These are phyloP conservation scores for Raddia distichophylla DNA, from an alignment of 176 grass and related monocot genomes.

Conservation along the genomic window DNA sequence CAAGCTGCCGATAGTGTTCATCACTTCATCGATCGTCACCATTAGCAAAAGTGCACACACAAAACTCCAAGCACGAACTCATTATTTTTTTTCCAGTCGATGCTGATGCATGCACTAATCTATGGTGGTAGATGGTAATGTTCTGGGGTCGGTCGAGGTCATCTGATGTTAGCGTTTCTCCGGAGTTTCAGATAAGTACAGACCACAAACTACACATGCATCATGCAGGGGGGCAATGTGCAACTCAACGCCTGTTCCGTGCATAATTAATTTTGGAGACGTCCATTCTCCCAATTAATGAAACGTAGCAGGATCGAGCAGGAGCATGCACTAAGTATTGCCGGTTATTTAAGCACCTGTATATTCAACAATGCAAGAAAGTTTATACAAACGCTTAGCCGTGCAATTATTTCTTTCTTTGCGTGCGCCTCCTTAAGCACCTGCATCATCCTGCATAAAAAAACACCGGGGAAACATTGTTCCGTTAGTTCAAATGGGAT, in stretches of 20 bases:
- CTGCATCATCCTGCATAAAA: no score
- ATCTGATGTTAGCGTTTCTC: not conserved
- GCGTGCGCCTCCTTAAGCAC: no score
- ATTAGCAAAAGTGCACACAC: constrained; percentile 7
- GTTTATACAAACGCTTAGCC: no score
- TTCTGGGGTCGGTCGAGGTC: constrained; percentile 11
- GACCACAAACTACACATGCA: not conserved
- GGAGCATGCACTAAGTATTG: no score
- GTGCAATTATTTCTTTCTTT: no score
- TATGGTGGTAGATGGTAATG: constrained; percentile 2
- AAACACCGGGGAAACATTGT: no score
- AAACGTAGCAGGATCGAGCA: not conserved
- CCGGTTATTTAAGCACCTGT: no score
- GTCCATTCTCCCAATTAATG: not conserved
- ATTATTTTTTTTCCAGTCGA: not conserved
- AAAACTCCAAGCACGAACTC: constrained; percentile 41
- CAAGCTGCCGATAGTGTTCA: not conserved
- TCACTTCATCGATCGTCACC: constrained; percentile 16
- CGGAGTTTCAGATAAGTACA: constrained; percentile 8
- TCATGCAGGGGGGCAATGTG: not conserved
- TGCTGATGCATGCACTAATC: not conserved
- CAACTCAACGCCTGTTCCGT: not conserved
- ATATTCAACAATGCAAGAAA: no score
- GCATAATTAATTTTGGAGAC: not conserved
- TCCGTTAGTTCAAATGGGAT: no score